These are phyloP conservation scores for Chlorophyllum brunneum DNA, from an alignment of 768 basidiomycete genomes.

Conservation along the genomic window DNA sequence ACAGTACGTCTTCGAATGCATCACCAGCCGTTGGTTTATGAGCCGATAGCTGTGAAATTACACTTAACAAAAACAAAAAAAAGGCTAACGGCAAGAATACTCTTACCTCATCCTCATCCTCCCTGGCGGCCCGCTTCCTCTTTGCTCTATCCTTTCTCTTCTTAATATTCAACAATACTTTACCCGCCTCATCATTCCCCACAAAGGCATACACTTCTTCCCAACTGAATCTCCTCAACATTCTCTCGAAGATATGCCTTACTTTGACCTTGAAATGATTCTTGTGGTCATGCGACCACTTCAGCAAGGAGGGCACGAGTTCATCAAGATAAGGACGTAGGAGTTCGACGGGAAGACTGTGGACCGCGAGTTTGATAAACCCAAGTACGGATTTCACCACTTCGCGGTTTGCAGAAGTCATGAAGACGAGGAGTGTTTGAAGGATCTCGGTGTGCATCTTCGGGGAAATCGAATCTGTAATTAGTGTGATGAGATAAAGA, in stretches of 20 bases:
- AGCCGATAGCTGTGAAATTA: conserved; percentile 31
- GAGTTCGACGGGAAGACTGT: conserved; percentile 70
- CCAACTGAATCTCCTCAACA: conserved; percentile 88
- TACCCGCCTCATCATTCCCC: conserved; percentile 76
- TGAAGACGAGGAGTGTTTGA: conserved; percentile 83
- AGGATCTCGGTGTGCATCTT: conserved; percentile 82
- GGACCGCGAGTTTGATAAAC: conserved; percentile 89
- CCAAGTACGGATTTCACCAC: conserved; percentile 97
- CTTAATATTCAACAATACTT: conserved; percentile 91
- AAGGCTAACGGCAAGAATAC: not conserved
- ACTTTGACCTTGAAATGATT: conserved; percentile 99
- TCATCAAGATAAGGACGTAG: conserved; percentile 73
- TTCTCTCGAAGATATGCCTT: conserved; percentile 93
- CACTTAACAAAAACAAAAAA: not conserved
- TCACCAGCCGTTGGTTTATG: conserved; percentile 62
- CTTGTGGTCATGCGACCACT: conserved; percentile 97
- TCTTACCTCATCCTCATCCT: conserved; percentile 41
- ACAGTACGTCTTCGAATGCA: conserved; percentile 96
- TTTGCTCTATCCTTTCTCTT: conserved; percentile 94
- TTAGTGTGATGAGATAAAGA: not conserved
- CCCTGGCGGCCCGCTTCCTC: conserved; percentile 68
- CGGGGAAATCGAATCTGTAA: conserved; percentile 59
- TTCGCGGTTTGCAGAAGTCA: conserved; percentile 92
- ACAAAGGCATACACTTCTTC: conserved; percentile 75
- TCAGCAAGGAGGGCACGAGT: conserved; percentile 80